Evolutionary conservation across 768 basidiomycete species (phyloP).

Genomic region (Lactifluus volemus): DNA sequence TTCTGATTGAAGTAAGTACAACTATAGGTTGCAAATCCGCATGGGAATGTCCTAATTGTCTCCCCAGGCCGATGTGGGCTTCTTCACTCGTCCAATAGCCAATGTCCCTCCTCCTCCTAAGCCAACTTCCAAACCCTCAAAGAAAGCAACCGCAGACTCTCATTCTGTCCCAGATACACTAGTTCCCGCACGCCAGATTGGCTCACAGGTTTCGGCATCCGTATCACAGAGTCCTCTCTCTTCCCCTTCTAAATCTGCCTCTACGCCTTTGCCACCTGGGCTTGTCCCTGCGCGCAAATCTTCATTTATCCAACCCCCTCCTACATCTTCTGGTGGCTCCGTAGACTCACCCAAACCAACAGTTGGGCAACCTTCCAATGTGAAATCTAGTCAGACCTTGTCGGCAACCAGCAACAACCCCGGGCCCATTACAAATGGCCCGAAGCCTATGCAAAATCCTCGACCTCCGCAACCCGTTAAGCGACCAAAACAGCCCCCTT

Average conservation of each 20-base stretch:
- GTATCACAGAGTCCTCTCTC: neutral
- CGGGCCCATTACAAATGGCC: too few relatives aligned
- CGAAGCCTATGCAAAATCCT: neutral
- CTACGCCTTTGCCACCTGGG: neutral
- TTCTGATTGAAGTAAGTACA: conserved; percentile 54
- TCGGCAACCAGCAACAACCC: neutral
- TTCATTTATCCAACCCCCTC: neutral
- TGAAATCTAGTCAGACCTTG: neutral
- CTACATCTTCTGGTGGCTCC: neutral
- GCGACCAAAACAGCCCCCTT: conserved; percentile 13
- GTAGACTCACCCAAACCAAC: neutral
- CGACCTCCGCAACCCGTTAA: neutral
- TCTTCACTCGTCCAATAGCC: conserved; percentile 30
- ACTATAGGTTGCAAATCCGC: neutral
- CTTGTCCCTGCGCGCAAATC: neutral
- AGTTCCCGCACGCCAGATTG: conserved; percentile 11
- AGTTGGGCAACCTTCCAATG: neutral
- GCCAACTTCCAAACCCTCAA: neutral
- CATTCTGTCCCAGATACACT: conserved; percentile 4
- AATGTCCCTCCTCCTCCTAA: neutral
- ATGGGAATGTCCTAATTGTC: neutral
- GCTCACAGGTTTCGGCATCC: neutral
- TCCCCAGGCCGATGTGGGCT: conserved; percentile 29
- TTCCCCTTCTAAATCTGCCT: neutral
- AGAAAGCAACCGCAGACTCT: neutral